phyloP scores from a whole-genome alignment of 2,329 filamentous ascomycete genomes.

The Thermomyces lanuginosus region DNA sequence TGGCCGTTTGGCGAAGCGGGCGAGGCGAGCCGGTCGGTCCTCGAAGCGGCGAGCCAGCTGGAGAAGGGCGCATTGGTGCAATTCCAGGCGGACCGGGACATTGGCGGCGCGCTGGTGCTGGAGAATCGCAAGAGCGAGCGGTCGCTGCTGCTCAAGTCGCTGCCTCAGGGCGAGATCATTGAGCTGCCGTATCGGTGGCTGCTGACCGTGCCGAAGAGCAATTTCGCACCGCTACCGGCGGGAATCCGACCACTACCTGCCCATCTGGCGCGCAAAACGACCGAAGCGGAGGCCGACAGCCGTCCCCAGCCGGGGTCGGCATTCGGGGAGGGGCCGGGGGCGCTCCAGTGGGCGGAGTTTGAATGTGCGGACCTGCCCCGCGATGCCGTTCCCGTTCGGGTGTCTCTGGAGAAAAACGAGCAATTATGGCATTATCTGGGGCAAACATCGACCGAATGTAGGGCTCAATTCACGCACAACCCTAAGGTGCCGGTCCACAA shows the following conservation, averaged over 20 bases:
- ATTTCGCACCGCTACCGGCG: constrained; percentile 30
- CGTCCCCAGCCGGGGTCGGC: constrained; percentile 49
- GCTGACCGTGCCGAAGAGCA: constrained; percentile 33
- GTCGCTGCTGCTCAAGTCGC: constrained; percentile 59
- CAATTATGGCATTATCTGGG: constrained; percentile 83
- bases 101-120: constrained; percentile 76
- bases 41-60: constrained; percentile 50
- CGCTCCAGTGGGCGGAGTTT: constrained; percentile 67
- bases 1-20: constrained; percentile 52
- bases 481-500: constrained; percentile 35
- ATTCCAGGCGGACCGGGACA: constrained; percentile 68
- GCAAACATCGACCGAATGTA: constrained; percentile 71
- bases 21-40: constrained; percentile 53
- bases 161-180: constrained; percentile 50
- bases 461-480: constrained; percentile 79
- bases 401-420: constrained; percentile 44
- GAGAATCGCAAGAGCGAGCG: constrained; percentile 67
- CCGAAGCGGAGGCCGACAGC: constrained; percentile 38
- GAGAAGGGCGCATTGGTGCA: constrained; percentile 66
- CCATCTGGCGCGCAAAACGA: constrained; percentile 32
- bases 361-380: constrained; percentile 41
- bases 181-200: constrained; percentile 45
- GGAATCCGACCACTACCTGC: constrained; percentile 32
- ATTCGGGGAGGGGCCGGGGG: constrained; percentile 41
- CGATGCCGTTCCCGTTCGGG: constrained; percentile 51